Conservation (phyloP, 192 early-diverging fungal species). For the Backusella liffmaniae region DNA sequence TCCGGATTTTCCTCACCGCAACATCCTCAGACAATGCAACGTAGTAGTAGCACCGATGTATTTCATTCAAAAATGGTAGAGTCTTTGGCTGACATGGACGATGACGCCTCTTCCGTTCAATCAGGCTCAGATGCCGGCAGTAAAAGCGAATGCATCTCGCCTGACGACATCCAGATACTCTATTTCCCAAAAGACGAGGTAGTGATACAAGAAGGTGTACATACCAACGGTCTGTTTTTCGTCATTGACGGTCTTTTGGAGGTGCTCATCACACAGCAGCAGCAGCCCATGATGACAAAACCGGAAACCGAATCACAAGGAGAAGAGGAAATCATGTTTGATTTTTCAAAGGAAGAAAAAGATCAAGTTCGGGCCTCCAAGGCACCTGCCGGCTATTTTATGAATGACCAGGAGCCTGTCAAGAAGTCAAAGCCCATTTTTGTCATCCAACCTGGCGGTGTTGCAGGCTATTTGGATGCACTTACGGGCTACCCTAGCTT, state of each 20-base stretch:
- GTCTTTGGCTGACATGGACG: neutral
- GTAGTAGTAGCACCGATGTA: neutral
- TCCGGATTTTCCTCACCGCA: neutral
- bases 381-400: constrained; percentile 21
- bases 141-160: neutral
- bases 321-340: neutral
- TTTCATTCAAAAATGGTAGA: neutral
- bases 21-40: neutral
- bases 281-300: neutral
- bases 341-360: neutral
- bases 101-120: constrained; percentile 11
- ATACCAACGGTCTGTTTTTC: constrained; percentile 85
- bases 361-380: constrained; percentile 19
- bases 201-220: constrained; percentile 82
- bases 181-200: constrained; percentile 69
- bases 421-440: constrained; percentile 54
- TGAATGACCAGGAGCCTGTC: neutral
- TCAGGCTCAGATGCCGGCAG: constrained; percentile 15
- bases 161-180: constrained; percentile 70
- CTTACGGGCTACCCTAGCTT: constrained; percentile 91
- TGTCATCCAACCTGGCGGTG: constrained; percentile 75
- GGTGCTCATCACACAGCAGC: constrained; percentile 51
- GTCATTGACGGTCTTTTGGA: constrained; percentile 89
- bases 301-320: neutral
- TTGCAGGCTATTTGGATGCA: constrained; percentile 91